Evolutionary conservation across 2,329 filamentous ascomycete genomes (phyloP).

Genomic region (Hysterium pulicare): DNA sequence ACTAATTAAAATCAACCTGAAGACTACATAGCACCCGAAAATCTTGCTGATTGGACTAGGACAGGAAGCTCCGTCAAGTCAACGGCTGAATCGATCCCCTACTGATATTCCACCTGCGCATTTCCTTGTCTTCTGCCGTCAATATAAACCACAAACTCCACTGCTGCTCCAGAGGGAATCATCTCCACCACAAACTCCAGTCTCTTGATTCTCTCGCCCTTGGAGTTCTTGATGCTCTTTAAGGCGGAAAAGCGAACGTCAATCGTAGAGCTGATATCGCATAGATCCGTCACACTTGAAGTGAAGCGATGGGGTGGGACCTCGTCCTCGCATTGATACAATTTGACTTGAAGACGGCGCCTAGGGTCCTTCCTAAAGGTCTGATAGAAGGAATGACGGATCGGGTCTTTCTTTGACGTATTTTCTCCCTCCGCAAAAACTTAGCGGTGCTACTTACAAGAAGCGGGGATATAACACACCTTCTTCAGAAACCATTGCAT

Average conservation of each 20-base stretch:
- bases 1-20: too few species aligned
- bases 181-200: not conserved
- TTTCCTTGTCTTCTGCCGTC: not conserved
- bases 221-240: not conserved
- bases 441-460: not conserved
- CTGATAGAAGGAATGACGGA: not conserved
- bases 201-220: not conserved
- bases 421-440: not conserved
- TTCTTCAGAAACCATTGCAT: not conserved
- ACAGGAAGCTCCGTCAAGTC: not conserved
- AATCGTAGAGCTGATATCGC: not conserved
- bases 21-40: too few species aligned
- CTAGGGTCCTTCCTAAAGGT: not conserved
- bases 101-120: not conserved
- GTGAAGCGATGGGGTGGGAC: not conserved
- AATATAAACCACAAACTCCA: not conserved
- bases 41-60: not conserved
- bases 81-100: not conserved
- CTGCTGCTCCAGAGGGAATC: conserved; percentile 1
- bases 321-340: conserved; percentile 1
- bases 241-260: not conserved
- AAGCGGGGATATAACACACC: not conserved
- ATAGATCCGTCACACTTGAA: not conserved
- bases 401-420: not conserved
- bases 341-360: not conserved